Percentiles rank a stretch among this genome's conserved stretches.
phyloP scores from a whole-genome alignment of 192 early-diverging fungal genomes.

The Umbelopsis ramanniana region DNA sequence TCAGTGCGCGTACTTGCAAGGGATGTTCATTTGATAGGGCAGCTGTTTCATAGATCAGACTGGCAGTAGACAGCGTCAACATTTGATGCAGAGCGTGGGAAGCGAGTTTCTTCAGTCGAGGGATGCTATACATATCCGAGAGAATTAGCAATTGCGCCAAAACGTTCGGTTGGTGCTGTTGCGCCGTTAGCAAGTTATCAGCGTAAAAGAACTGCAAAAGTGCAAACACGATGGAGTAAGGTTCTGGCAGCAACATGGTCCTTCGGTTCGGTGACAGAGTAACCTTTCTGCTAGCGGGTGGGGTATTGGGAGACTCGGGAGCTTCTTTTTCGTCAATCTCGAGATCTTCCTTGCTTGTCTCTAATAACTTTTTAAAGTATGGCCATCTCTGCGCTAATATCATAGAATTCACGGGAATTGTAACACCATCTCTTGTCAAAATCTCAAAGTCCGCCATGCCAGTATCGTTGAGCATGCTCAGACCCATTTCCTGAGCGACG shows the following conservation, averaged over 20 bases:
- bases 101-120: conserved; percentile 59
- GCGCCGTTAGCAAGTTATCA: conserved; percentile 62
- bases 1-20: conserved; percentile 61
- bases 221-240: conserved; percentile 55
- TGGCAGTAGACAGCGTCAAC: conserved; percentile 62
- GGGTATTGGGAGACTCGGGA: not conserved
- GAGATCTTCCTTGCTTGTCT: conserved; percentile 32
- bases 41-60: conserved; percentile 70
- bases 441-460: conserved; percentile 63
- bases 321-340: conserved; percentile 30
- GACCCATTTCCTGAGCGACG: conserved; percentile 63
- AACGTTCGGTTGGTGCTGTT: conserved; percentile 67
- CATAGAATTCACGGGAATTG: conserved; percentile 60
- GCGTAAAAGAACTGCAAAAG: conserved; percentile 74
- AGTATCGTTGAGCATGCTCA: conserved; percentile 59
- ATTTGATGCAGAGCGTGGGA: conserved; percentile 63
- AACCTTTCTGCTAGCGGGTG: conserved; percentile 16
- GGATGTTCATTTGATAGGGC: conserved; percentile 63
- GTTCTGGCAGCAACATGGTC: conserved; percentile 45
- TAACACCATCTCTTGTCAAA: conserved; percentile 54
- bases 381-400: conserved; percentile 61
- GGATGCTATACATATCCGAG: conserved; percentile 62
- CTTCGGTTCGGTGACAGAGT: conserved; percentile 11
- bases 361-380: conserved; percentile 52
- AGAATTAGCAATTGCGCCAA: conserved; percentile 64